Base-by-base conservation (phyloP, 192 early-diverging fungal species). In the Gonapodya prolifera region DNA sequence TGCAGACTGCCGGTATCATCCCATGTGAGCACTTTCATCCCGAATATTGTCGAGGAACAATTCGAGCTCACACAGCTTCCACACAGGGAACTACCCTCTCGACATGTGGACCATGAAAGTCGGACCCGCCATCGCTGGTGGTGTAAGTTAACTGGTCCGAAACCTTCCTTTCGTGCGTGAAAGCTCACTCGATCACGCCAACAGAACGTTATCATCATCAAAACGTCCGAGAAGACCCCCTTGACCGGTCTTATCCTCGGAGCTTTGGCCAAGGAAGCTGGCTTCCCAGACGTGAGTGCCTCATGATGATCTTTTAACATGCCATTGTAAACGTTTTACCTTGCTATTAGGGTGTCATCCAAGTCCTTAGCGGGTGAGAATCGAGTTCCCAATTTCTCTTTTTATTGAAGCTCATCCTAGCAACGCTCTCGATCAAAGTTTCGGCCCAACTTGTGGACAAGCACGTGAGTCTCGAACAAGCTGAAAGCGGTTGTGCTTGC, bases 201-300 rank as follows among this genome's bases (percentile, higher is more conserved):
- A 16, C 45, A 61, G 32, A 85, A 85, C 78, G 45, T 69, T 2
- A 29, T 78, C 69, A 77, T 83, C 34, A 13, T 84, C 23, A 84
- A 85, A 70, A 78, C 84, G 0, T 80, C 84, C 0, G 81, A 86
- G 69, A 77, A 81, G 34, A 78, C 81, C 0, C 85, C 84, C 1
- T 78, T 83, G 2, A 79, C 79, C 0, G 80, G 83, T 0, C 79
- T 87, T 2, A 70, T 79, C 0, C 16, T 87, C 34, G 81, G 74
- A 35, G 34, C 77, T 13, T 82, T 88, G 61, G 73, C 78, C 32
- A 31, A 30, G 75, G 78, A 70, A 77, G 82, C 71, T 79, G 78
- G 30, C 78, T 85, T 34, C 71, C 71, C 71, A 18, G 71, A 73
- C 31, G 71, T 61, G 45, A 61, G 45, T 61, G 8, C 8, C 45